These are phyloP conservation scores for Fusarium buharicum DNA, from an alignment of 2,329 filamentous ascomycete genomes.

Conservation along the genomic window DNA sequence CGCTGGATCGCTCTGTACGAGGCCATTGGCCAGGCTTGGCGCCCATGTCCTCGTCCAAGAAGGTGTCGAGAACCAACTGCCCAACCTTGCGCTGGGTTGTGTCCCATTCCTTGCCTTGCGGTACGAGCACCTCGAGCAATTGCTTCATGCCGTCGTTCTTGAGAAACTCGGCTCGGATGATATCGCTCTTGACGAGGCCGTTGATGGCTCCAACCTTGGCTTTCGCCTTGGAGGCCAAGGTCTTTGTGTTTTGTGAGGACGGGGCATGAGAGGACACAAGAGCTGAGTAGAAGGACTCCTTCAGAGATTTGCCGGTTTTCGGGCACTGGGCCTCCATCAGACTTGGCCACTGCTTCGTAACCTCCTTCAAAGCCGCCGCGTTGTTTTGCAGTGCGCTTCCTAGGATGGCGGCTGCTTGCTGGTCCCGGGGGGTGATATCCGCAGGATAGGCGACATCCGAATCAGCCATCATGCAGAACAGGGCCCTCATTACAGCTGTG, in stretches of 20 bases:
- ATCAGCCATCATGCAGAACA: slow-evolving; percentile 65
- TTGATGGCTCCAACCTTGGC: slow-evolving; percentile 63
- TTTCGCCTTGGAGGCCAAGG: slow-evolving; percentile 47
- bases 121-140: slow-evolving; percentile 63
- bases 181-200: slow-evolving; percentile 64
- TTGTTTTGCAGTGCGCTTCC: slow-evolving; percentile 72
- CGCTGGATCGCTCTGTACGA: slow-evolving; percentile 47
- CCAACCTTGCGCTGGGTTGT: slow-evolving; percentile 64
- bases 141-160: slow-evolving; percentile 62
- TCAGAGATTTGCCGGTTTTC: slow-evolving; percentile 45
- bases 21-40: slow-evolving; percentile 69
- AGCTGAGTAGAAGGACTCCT: slow-evolving; percentile 55
- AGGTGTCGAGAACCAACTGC: slow-evolving; percentile 70
- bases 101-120: slow-evolving; percentile 60
- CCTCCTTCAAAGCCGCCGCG: slow-evolving; percentile 65
- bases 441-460: slow-evolving; percentile 40
- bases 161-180: slow-evolving; percentile 67
- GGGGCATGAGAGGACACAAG: slow-evolving; percentile 49
- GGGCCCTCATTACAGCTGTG: slow-evolving; percentile 60
- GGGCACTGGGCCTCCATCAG: slow-evolving; percentile 55
- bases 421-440: slow-evolving; percentile 53
- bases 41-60: slow-evolving; percentile 73
- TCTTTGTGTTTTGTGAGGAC: slow-evolving; percentile 39
- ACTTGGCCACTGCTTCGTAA: slow-evolving; percentile 60
- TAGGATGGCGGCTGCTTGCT: slow-evolving; percentile 67